Evolutionary conservation across 78 protist species (phyloP).

Genomic region (Creolimax fragrantissima): DNA sequence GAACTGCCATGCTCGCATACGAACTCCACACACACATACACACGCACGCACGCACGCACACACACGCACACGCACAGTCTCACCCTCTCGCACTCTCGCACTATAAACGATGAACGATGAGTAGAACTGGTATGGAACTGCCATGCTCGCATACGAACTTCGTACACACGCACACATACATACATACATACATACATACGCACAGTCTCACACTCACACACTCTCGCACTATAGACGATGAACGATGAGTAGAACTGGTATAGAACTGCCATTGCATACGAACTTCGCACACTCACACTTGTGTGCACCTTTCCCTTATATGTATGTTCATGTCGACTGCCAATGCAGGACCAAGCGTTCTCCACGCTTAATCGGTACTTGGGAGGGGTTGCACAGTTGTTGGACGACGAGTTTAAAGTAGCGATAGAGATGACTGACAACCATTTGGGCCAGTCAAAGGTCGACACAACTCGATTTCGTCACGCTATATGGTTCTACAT

Average conservation of each 20-base stretch:
- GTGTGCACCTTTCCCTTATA: not conserved
- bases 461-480: slow-evolving; percentile 32
- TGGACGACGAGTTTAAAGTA: slow-evolving; percentile 26
- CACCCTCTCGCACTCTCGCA: no score
- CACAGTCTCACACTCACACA: not conserved
- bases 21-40: not conserved
- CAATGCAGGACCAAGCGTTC: slow-evolving; percentile 3
- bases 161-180: not conserved
- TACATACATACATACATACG: not conserved
- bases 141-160: not conserved
- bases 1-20: not conserved
- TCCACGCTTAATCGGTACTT: not conserved
- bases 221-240: no score
- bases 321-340: not conserved
- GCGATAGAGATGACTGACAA: slow-evolving; percentile 7
- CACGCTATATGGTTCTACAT: slow-evolving; percentile 39
- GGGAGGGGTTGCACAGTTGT: slow-evolving; percentile 5
- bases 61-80: not conserved
- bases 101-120: no score
- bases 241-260: no score
- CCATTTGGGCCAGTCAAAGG: not conserved
- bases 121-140: no score
- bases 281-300: not conserved
- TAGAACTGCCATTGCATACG: not conserved
- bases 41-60: not conserved